Percentiles rank a stretch among this genome's conserved stretches.
Evolutionary conservation across 2,329 filamentous ascomycete genomes (phyloP).

Genomic region (Parasarocladium wereldwijsianum): DNA sequence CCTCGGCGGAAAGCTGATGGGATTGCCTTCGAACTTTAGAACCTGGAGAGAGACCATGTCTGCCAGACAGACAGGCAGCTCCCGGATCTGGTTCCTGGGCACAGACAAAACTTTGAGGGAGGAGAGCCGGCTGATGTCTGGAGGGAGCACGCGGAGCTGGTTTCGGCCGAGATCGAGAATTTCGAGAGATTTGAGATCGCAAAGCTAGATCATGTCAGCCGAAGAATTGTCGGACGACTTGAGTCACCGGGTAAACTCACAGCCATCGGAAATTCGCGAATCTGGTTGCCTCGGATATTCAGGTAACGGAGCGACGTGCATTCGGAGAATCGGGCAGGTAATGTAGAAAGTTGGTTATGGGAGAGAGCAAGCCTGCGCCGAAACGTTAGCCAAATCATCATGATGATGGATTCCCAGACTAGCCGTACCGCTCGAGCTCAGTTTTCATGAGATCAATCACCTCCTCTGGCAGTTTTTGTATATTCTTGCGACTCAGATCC

Average conservation of each 20-base stretch:
- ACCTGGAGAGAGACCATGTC: constrained; percentile 85
- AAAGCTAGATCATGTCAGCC: constrained; percentile 42
- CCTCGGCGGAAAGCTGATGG: constrained; percentile 63
- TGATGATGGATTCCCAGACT: background rate
- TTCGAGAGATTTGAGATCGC: constrained; percentile 73
- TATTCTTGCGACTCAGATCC: constrained; percentile 62
- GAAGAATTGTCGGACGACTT: background rate
- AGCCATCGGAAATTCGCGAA: constrained; percentile 45
- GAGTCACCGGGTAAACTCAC: constrained; percentile 20
- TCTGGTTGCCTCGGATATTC: constrained; percentile 64
- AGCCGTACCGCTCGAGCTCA: constrained; percentile 52
- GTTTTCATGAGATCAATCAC: constrained; percentile 62
- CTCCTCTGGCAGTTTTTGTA: constrained; percentile 56
- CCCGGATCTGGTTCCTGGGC: constrained; percentile 73
- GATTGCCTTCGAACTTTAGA: constrained; percentile 81
- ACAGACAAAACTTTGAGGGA: constrained; percentile 83
- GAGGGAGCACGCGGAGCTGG: constrained; percentile 61
- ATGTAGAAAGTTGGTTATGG: constrained; percentile 60
- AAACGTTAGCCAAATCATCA: constrained; percentile 46
- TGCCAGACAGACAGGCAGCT: constrained; percentile 68
- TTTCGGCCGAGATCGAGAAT: constrained; percentile 89
- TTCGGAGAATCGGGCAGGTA: constrained; percentile 58
- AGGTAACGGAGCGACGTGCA: constrained; percentile 67
- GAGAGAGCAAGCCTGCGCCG: constrained; percentile 74
- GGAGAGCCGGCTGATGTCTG: constrained; percentile 64